Evolutionary conservation across 2,329 filamentous ascomycete species (phyloP).

Genomic region (Thielaviopsis euricoi): DNA sequence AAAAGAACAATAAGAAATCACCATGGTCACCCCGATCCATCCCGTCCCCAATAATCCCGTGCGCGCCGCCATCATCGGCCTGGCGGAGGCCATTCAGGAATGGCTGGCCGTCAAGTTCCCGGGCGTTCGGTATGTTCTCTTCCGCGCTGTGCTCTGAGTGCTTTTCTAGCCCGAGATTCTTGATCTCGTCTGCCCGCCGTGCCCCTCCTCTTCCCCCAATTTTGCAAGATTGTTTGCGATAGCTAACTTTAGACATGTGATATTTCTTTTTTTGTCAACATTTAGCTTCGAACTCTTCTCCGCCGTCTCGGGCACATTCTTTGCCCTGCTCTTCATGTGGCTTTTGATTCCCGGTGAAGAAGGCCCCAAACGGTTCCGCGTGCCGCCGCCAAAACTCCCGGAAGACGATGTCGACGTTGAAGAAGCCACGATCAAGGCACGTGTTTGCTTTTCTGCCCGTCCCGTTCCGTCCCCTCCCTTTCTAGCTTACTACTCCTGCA

Average conservation of each 20-base stretch:
- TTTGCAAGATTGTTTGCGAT: no score
- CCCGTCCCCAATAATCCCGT: slow-evolving; percentile 6
- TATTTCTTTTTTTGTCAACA: not conserved
- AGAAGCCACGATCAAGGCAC: slow-evolving; percentile 42
- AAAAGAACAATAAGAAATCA: no score
- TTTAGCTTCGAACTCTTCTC: slow-evolving; percentile 17
- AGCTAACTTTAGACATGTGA: not conserved
- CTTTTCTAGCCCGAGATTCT: no score
- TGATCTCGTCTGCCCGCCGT: no score
- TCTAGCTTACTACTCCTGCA: slow-evolving; percentile 10
- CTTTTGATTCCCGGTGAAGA: slow-evolving; percentile 18
- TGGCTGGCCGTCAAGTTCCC: slow-evolving; percentile 3
- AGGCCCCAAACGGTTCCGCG: slow-evolving; percentile 38
- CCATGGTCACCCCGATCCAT: not conserved
- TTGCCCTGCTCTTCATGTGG: slow-evolving; percentile 19
- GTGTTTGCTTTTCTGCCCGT: not conserved
- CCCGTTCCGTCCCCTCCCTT: not conserved
- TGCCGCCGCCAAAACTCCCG: slow-evolving; percentile 45
- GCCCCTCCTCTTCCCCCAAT: no score
- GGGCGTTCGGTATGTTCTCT: slow-evolving; percentile 4
- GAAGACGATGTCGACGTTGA: slow-evolving; percentile 40
- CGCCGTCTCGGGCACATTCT: slow-evolving; percentile 18
- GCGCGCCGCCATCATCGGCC: slow-evolving; percentile 2
- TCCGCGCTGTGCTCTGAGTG: no score
- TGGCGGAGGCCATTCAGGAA: slow-evolving; percentile 2